Base-by-base conservation (phyloP, 2,329 filamentous ascomycete genomes). In the Elsinoe necatrix region DNA sequence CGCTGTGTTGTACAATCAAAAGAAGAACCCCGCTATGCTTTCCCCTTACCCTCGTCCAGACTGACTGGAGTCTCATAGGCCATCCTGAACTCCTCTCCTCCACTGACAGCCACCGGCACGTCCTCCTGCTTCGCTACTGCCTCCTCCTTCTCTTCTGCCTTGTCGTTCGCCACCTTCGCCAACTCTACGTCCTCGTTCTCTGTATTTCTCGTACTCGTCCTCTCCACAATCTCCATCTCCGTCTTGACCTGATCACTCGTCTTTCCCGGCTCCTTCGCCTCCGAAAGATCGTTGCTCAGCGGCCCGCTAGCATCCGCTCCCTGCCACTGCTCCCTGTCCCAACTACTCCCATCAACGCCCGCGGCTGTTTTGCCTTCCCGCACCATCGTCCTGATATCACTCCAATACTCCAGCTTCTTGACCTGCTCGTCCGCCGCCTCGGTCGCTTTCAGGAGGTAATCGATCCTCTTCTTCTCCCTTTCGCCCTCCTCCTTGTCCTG, bases 381-480 rank as follows among this genome's bases (percentile, higher is more conserved):
- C 14, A 67, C 67, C 31, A 78, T 65, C 39, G 68, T 72, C 41
- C 77, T 72, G 55, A 76, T 72, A 66, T 95, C 88, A 66, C 86
- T 91, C 85, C 92, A 95, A 67, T 90, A 95, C 52, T 95, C 89
- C 5, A 95, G 75, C 59, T 80, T 84, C 57, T 84, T 84, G 51
- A 95, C 85, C 66, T 95, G 87, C 63, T 85, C 83, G 61, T 92
- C 86, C 1, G 89, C 89, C 48, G 87, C 85, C 60, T 84, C 78
- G 11, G 89, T 78, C 1, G 91, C 89, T 23, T 80, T 83, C 31
- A 82, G 78, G n/a, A 97, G 77, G 61, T 88, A 84, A 43, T 84
- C 76, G 54, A 83, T 82, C 56, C 81, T 76, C 58, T 75, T 74
- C 57, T 73, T 69, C 60, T 76, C 73, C 29, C 72, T 70, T 7